Conservation (phyloP, 805 yeast genomes). For the Wickerhamiella occidentalis region DNA sequence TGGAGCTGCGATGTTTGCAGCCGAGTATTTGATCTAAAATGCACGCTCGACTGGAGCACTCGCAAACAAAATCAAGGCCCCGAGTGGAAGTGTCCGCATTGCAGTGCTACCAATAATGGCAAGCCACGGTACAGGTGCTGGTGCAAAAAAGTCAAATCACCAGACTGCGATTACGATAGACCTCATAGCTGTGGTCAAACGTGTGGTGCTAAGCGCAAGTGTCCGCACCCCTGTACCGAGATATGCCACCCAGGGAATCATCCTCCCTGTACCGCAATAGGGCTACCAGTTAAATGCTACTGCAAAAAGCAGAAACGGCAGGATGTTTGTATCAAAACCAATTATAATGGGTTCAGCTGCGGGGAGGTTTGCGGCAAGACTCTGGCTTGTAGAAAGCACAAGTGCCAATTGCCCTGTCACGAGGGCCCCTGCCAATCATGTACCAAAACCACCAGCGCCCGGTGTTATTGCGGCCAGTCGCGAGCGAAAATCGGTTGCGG, state of each 20-base stretch:
- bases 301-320: constrained; percentile 16
- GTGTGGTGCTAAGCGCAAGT: constrained; percentile 19
- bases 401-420: constrained; percentile 18
- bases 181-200: constrained; percentile 24
- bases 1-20: constrained; percentile 75
- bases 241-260: constrained; percentile 23
- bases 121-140: constrained; percentile 18
- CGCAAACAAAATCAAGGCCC: constrained; percentile 39
- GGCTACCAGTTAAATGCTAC: constrained; percentile 18
- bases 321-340: constrained; percentile 14
- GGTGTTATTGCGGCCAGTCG: constrained; percentile 26
- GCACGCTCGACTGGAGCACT: constrained; percentile 78
- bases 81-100: constrained; percentile 22
- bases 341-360: constrained; percentile 18
- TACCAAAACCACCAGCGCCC: constrained; percentile 22
- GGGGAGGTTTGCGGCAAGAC: constrained; percentile 11
- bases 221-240: constrained; percentile 23
- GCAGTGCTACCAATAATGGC: constrained; percentile 12
- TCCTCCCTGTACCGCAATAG: constrained; percentile 17
- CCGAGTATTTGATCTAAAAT: constrained; percentile 74
- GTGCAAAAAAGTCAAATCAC: constrained; percentile 19
- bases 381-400: constrained; percentile 16
- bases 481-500: background rate
- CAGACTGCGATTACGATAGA: constrained; percentile 6
- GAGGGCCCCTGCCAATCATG: constrained; percentile 18